phyloP scores from a whole-genome alignment of 2,329 filamentous ascomycete species.

The Colletotrichum scovillei region DNA sequence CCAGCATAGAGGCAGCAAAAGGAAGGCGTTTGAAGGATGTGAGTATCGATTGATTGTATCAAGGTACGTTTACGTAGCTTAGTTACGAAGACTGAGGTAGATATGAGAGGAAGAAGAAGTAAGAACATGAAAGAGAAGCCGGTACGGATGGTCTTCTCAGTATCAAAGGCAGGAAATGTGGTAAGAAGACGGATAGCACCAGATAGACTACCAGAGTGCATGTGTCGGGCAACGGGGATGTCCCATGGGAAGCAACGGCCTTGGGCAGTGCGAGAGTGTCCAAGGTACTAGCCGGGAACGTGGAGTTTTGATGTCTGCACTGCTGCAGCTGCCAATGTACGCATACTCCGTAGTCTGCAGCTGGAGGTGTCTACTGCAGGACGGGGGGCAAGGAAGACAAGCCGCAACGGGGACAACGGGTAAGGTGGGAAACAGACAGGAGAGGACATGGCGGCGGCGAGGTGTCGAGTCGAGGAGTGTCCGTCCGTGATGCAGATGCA shows the following conservation, averaged over 20 bases:
- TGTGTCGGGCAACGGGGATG: slow-evolving; percentile 14
- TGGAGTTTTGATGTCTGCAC: slow-evolving; percentile 1
- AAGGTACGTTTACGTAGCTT: neutral
- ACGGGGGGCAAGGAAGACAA: neutral
- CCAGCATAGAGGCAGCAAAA: neutral
- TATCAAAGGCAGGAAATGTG: neutral
- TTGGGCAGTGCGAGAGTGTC: neutral
- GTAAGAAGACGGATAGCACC: neutral
- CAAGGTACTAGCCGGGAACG: neutral
- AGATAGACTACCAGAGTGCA: neutral
- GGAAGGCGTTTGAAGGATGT: neutral
- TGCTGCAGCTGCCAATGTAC: neutral
- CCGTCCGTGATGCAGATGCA: slow-evolving; percentile 16
- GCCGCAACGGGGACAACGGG: neutral
- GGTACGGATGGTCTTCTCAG: too few species aligned
- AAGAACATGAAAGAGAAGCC: neutral
- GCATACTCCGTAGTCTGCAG: neutral
- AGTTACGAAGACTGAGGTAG: neutral
- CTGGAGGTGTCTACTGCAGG: neutral
- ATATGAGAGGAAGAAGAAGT: neutral
- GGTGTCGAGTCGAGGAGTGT: neutral
- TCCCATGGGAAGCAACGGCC: slow-evolving; percentile 1
- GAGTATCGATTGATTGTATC: neutral
- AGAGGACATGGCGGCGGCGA: neutral
- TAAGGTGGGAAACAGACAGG: neutral